These are phyloP conservation scores for Conticribra weissflogii DNA, from an alignment of 108 stramenopile genomes.

Conservation along the genomic window DNA sequence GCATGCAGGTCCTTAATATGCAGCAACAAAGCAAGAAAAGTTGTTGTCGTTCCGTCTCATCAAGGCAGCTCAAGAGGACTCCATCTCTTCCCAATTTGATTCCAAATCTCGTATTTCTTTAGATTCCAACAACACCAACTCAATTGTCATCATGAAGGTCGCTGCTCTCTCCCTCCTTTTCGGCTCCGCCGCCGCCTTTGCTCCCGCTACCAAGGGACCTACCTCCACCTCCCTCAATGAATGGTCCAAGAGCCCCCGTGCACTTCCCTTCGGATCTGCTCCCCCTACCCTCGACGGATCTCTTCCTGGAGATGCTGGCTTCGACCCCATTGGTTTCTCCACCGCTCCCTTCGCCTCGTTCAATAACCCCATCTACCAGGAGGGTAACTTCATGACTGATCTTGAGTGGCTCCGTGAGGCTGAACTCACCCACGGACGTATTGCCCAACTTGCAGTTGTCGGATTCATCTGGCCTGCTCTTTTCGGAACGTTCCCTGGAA, in stretches of 20 bases:
- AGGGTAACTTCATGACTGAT: slow-evolving; percentile 64
- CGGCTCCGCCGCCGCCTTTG: slow-evolving; percentile 68
- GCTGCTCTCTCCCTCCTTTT: slow-evolving; percentile 51
- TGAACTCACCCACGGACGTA: slow-evolving; percentile 97
- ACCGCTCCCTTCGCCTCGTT: slow-evolving; percentile 81
- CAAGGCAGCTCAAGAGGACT: no score
- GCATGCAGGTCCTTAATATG: no score
- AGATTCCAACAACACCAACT: neutral
- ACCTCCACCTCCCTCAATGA: slow-evolving; percentile 46
- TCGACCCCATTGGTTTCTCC: slow-evolving; percentile 96
- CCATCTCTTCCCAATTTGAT: neutral
- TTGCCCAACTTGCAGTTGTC: slow-evolving; percentile 95
- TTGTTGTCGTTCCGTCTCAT: no score
- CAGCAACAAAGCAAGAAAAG: no score
- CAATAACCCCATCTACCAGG: slow-evolving; percentile 47
- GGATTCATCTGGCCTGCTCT: slow-evolving; percentile 94
- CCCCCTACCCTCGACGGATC: slow-evolving; percentile 91
- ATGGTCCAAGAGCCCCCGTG: slow-evolving; percentile 62
- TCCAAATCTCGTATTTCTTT: slow-evolving; percentile 8
- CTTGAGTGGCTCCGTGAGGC: slow-evolving; percentile 95
- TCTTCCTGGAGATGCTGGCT: slow-evolving; percentile 93
- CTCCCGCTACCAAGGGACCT: slow-evolving; percentile 35
- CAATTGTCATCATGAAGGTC: slow-evolving; percentile 62
- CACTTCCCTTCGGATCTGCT: slow-evolving; percentile 81
- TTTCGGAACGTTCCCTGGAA: slow-evolving; percentile 95